These are phyloP conservation scores for Nematocida homosporus DNA, from an alignment of 371 early-diverging fungal genomes.

Conservation along the genomic window DNA sequence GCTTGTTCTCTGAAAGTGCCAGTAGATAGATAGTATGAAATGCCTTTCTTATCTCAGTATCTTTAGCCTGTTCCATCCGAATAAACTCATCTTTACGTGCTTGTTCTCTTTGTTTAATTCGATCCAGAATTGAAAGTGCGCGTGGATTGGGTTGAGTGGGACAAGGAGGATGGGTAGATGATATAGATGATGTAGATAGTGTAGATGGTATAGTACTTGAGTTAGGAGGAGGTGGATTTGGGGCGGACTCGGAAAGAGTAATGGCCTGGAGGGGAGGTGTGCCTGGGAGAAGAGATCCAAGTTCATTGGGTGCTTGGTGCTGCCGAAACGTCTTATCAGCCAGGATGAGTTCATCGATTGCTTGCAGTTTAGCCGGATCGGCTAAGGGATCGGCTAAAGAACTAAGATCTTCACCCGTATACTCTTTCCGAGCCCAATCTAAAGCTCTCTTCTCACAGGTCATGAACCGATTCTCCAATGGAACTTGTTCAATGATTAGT, in stretches of 20 bases:
- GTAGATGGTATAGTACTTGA: background rate
- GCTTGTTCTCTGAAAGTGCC: conserved; percentile 6
- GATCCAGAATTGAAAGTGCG: conserved; percentile 60
- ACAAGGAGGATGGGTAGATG: background rate
- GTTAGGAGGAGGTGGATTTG: background rate
- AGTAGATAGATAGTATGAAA: conserved; percentile 28
- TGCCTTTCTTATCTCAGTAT: conserved; percentile 49
- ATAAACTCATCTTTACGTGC: conserved; percentile 64
- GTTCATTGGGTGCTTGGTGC: background rate
- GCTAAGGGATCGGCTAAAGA: background rate
- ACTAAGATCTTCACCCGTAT: background rate
- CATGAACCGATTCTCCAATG: conserved; percentile 32
- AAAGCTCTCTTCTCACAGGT: conserved; percentile 42
- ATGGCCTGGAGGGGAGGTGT: background rate
- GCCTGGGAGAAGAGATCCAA: background rate
- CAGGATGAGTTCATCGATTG: conserved; percentile 6
- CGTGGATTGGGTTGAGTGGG: background rate
- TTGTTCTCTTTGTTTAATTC: conserved; percentile 64
- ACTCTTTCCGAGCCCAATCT: conserved; percentile 8
- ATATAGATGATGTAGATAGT: too few relatives aligned
- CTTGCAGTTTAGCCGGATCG: background rate
- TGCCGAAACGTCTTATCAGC: conserved; percentile 1
- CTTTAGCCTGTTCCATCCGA: conserved; percentile 50
- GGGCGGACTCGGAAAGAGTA: background rate
- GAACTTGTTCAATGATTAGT: conserved; percentile 4